Conservation (phyloP, 2,329 filamentous ascomycete genomes). For the Pseudocercospora vitis region DNA sequence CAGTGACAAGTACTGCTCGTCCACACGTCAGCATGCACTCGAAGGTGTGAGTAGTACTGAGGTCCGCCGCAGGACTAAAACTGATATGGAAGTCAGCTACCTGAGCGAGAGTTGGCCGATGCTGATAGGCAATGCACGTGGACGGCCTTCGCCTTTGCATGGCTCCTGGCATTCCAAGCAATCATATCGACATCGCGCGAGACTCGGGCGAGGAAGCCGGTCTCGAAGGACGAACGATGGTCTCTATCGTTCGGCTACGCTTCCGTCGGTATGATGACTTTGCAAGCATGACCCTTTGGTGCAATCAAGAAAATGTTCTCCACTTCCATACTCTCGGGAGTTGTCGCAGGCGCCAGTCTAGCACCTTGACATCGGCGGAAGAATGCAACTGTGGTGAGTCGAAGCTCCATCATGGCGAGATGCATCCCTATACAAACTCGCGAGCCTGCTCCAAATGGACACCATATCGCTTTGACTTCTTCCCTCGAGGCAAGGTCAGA, state of each 20-base stretch:
- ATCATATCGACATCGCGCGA: too few species aligned
- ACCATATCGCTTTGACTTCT: constrained; percentile 13
- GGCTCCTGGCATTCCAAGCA: background rate
- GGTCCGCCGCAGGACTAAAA: background rate
- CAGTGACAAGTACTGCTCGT: background rate
- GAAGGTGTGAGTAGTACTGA: background rate
- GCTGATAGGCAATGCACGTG: background rate
- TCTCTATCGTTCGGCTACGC: background rate
- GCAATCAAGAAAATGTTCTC: constrained; percentile 17
- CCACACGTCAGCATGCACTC: background rate
- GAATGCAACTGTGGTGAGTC: constrained; percentile 23
- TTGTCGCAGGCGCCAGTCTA: constrained; percentile 19
- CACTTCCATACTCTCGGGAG: constrained; percentile 24
- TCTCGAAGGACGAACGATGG: too few species aligned
- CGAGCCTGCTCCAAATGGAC: constrained; percentile 23
- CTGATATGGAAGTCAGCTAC: background rate
- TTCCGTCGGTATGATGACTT: constrained; percentile 2
- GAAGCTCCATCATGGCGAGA: constrained; percentile 27
- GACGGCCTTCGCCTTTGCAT: background rate
- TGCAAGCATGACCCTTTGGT: constrained; percentile 10
- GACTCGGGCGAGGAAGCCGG: too few species aligned
- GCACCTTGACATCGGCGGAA: constrained; percentile 24
- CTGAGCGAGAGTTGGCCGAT: background rate
- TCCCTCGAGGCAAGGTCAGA: constrained; percentile 8
- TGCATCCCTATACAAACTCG: constrained; percentile 26